Evolutionary conservation across 2,329 filamentous ascomycete genomes (phyloP).

Genomic region (Talaromyces pinophilus): DNA sequence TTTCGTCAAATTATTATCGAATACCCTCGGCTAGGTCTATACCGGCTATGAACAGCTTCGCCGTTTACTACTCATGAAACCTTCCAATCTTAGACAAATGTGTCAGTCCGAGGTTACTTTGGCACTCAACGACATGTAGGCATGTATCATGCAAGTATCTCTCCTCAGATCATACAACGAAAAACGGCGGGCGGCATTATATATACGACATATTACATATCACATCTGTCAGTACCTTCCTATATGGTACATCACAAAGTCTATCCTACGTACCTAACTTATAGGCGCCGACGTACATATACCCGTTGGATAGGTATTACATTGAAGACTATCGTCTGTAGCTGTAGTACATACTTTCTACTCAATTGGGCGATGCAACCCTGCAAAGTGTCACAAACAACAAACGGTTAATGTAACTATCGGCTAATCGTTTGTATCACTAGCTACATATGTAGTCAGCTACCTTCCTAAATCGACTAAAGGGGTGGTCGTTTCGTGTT

Average conservation of each 20-base stretch:
- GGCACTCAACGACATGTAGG: not conserved
- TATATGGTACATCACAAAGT: not conserved
- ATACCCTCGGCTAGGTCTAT: not conserved
- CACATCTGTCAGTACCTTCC: not conserved
- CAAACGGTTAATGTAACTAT: constrained; percentile 2
- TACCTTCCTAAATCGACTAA: not conserved
- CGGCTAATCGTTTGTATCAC: not conserved
- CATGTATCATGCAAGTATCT: not conserved
- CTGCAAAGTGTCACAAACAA: constrained; percentile 2
- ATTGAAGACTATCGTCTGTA: not conserved
- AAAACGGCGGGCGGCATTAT: not conserved
- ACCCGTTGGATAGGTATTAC: constrained; percentile 6
- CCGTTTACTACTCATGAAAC: not conserved
- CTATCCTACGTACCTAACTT: not conserved
- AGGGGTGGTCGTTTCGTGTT: not conserved
- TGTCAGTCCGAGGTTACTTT: not conserved
- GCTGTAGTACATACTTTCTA: not conserved
- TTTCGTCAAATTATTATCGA: not conserved
- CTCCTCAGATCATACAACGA: not conserved
- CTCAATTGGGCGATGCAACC: not conserved
- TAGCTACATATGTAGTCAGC: not conserved
- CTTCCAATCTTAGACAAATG: not conserved
- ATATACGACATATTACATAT: not conserved
- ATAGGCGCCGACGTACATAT: not conserved
- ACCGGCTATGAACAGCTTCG: not conserved